Conservation (phyloP, 257 asterid genomes). For the Capsicum baccatum region DNA sequence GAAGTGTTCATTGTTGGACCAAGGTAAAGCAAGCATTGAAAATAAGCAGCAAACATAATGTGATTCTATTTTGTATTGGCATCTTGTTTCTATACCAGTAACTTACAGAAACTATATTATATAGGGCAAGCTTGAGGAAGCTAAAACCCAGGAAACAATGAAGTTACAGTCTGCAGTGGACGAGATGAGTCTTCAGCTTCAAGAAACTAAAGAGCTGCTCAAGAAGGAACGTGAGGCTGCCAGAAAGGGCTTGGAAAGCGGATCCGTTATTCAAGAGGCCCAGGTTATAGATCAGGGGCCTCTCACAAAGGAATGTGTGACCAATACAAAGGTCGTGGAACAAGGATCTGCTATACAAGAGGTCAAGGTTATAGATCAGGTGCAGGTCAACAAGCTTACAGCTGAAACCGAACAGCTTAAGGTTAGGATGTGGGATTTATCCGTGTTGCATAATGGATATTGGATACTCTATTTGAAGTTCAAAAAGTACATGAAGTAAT, state of each 20-base stretch:
- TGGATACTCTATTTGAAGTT: conserved; percentile 29
- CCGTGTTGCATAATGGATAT: neutral
- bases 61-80: conserved; percentile 30
- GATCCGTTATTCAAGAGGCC: conserved; percentile 39
- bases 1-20: neutral
- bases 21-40: neutral
- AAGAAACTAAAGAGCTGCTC: conserved; percentile 58
- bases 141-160: conserved; percentile 64
- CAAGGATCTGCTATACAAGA: conserved; percentile 40
- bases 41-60: neutral
- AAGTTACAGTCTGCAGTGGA: conserved; percentile 66
- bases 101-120: neutral
- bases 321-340: neutral
- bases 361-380: conserved; percentile 57
- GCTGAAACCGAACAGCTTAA: conserved; percentile 82
- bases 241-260: conserved; percentile 29
- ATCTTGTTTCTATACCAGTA: neutral
- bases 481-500: conserved; percentile 14
- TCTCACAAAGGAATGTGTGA: neutral
- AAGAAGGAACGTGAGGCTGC: conserved; percentile 53
- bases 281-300: conserved; percentile 30
- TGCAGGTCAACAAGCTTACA: conserved; percentile 55
- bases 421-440: conserved; percentile 43
- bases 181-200: conserved; percentile 55
- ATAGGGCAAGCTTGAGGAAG: conserved; percentile 48